Base-by-base conservation (phyloP, 306 rosid species). In the Echinosophora koreensis region DNA sequence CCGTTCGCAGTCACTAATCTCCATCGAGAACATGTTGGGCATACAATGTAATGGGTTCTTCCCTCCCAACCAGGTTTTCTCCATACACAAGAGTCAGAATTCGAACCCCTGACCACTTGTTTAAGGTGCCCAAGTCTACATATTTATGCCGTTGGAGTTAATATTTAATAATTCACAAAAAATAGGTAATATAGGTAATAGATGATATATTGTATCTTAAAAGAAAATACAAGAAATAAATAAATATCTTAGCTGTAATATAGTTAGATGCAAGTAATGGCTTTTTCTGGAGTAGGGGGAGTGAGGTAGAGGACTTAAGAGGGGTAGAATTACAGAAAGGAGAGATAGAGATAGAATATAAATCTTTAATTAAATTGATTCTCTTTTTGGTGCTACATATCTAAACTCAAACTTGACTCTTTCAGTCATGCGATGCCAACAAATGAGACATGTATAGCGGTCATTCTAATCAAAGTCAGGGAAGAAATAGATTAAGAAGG, bases 381-480 rank as follows among this genome's bases (percentile, higher is more conserved):
- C 15, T 37, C 27, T 3, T 13, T 72, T 55, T 41, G 14, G 5
- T 2, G 28, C 17, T 61, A 38, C 59, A 46, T 22, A 22, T 44
- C 3, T 56, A 62, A 32, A 34, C 22, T 12, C 15, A 10, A 62
- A 5, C 2, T 42, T 44, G 66, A 69, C 14, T 39, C 4, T 17
- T 74, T 47, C 69, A 47, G 73, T 65, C 9, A 46, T 37, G 72
- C n/a, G 28, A 65, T 63, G 81, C 81, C 85, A 77, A 73, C 78
- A 67, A 72, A 77, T 3, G 4, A 54, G 85, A 81, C 85, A 77
- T 22, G 57, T 14, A 69, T 35, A 78, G 76, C 71, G 61, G 84
- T 80, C 80, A 68, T 58, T 65, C 59, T 28, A 11, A 9, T 14
- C 30, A 12, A 68, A 64, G 77, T 82, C 77, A 76, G 27, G 52